Conservation (phyloP, 371 early-diverging fungal genomes). For the Rhizopus delemar region DNA sequence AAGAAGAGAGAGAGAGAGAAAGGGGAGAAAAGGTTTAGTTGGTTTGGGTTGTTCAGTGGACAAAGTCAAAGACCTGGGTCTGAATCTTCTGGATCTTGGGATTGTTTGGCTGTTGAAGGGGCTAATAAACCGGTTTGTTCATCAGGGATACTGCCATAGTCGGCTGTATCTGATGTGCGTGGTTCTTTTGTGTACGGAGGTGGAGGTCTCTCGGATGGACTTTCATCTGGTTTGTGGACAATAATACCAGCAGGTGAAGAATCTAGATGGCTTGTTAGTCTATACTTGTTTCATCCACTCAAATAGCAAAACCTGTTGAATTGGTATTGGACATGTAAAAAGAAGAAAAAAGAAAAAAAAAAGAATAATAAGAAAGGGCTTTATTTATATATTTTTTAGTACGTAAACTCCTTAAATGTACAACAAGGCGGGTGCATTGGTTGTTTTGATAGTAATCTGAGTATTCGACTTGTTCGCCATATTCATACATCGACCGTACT, state of each 20-base stretch:
- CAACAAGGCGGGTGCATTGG: constrained; percentile 16
- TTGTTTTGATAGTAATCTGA: constrained; percentile 15
- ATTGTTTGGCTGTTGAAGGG: not conserved
- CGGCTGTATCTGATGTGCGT: constrained; percentile 5
- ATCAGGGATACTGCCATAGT: constrained; percentile 11
- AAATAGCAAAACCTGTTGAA: no score
- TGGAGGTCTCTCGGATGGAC: constrained; percentile 16
- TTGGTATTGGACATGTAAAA: not conserved
- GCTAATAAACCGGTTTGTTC: constrained; percentile 15
- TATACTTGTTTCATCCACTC: no score
- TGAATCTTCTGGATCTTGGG: not conserved
- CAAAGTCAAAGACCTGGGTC: no score
- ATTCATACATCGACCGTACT: constrained; percentile 17
- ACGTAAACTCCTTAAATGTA: not conserved
- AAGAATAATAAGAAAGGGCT: not conserved
- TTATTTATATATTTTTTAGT: not conserved
- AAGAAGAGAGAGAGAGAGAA: constrained; percentile 2
- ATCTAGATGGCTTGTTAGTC: no score
- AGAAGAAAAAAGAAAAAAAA: no score
- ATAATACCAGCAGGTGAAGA: not conserved
- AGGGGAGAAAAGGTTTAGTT: not conserved
- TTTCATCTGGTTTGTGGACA: constrained; percentile 22
- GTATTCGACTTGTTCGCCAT: constrained; percentile 9
- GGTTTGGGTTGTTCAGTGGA: no score
- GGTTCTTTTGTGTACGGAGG: constrained; percentile 1